phyloP scores from a whole-genome alignment of 129 eudicot genomes.

The Mikania micrantha region DNA sequence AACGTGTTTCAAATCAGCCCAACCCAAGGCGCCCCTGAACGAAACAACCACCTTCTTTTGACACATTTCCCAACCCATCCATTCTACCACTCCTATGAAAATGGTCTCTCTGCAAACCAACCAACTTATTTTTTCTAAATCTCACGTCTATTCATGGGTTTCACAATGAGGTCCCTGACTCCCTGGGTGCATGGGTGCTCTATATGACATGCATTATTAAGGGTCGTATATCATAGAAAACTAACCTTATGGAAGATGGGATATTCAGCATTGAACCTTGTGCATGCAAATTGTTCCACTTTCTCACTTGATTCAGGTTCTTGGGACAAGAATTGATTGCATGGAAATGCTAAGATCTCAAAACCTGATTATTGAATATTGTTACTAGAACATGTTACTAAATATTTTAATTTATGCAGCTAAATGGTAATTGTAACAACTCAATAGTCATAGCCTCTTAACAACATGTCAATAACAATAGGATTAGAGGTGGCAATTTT shows the following conservation, averaged over 20 bases:
- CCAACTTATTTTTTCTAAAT: neutral
- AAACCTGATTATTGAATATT: slow-evolving; percentile 47
- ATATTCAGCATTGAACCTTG: slow-evolving; percentile 75
- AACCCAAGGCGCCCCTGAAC: neutral
- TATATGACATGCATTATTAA: neutral
- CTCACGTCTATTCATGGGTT: neutral
- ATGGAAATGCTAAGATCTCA: slow-evolving; percentile 92
- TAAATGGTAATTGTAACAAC: neutral
- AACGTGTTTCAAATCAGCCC: neutral
- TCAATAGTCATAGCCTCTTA: neutral
- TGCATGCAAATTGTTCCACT: slow-evolving; percentile 72
- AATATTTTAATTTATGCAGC: neutral
- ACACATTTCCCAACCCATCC: neutral
- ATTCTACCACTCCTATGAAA: neutral
- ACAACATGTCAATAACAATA: neutral
- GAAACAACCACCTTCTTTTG: no score
- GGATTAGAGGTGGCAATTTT: no score
- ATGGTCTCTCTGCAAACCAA: neutral
- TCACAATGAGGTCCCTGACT: neutral
- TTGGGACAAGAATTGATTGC: slow-evolving; percentile 82
- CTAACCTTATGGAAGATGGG: slow-evolving; percentile 81
- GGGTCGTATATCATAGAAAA: neutral
- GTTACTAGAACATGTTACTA: slow-evolving; percentile 7
- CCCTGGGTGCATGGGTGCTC: neutral
- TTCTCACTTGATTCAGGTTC: slow-evolving; percentile 81